phyloP scores from a whole-genome alignment of 1,284 basidiomycete species.

The Vanrija sp. region DNA sequence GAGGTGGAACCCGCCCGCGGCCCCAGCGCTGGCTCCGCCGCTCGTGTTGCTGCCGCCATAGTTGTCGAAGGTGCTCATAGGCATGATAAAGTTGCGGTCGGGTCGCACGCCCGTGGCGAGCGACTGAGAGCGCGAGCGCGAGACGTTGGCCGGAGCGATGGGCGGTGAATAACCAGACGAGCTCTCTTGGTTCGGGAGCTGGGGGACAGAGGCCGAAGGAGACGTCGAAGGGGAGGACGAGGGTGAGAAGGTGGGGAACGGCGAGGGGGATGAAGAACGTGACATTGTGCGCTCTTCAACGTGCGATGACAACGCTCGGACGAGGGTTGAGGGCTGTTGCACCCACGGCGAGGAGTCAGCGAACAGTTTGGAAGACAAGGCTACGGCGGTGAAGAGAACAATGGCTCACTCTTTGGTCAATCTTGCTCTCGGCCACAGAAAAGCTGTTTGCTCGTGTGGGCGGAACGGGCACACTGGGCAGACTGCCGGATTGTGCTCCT shows the following conservation, averaged over 20 bases:
- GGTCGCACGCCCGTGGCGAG: slow-evolving; percentile 41
- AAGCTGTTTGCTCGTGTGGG: slow-evolving; percentile 44
- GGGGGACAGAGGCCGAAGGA: slow-evolving; percentile 14
- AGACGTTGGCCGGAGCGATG: slow-evolving; percentile 35
- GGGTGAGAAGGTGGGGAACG: slow-evolving; percentile 45
- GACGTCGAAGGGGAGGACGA: slow-evolving; percentile 38
- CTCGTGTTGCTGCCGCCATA: slow-evolving; percentile 11
- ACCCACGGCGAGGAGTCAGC: slow-evolving; percentile 1
- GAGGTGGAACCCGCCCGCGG: not conserved
- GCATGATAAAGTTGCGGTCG: slow-evolving; percentile 30
- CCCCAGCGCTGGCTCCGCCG: not conserved
- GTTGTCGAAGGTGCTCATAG: slow-evolving; percentile 32
- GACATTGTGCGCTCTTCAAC: slow-evolving; percentile 39
- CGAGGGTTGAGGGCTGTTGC: slow-evolving; percentile 27
- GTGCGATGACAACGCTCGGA: slow-evolving; percentile 42
- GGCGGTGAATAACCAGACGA: slow-evolving; percentile 32
- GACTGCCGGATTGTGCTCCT: not conserved
- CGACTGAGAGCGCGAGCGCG: slow-evolving; percentile 42
- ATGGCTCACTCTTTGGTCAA: slow-evolving; percentile 12
- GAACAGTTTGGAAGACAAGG: not conserved
- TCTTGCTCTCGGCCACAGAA: slow-evolving; percentile 21
- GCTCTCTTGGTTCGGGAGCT: slow-evolving; percentile 7
- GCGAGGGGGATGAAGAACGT: slow-evolving; percentile 32
- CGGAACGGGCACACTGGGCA: not conserved
- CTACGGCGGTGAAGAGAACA: not conserved